Evolutionary conservation across 768 basidiomycete species (phyloP).

Genomic region (Glaciozyma martinii): DNA sequence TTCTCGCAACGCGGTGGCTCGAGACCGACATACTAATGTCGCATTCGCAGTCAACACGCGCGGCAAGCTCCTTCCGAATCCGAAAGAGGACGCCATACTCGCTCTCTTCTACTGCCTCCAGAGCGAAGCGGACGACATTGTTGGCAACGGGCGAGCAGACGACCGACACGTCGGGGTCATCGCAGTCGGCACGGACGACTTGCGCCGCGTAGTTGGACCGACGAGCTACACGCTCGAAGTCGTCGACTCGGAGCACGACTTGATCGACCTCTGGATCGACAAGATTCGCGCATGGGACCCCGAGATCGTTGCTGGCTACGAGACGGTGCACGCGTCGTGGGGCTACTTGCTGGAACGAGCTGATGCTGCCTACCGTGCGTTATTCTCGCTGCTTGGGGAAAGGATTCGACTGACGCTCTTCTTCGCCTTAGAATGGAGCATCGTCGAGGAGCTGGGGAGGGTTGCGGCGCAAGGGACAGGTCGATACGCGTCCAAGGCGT

Average conservation of each 20-base stretch:
- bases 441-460: constrained; percentile 65
- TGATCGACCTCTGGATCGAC: constrained; percentile 69
- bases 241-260: constrained; percentile 62
- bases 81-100: constrained; percentile 56
- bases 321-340: constrained; percentile 80
- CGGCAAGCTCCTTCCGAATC: constrained; percentile 53
- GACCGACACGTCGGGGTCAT: constrained; percentile 49
- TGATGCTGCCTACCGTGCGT: constrained; percentile 28
- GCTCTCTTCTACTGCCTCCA: constrained; percentile 70
- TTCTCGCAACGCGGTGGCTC: not conserved
- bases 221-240: constrained; percentile 44
- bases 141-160: constrained; percentile 36
- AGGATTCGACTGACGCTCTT: not conserved
- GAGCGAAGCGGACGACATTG: constrained; percentile 44
- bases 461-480: constrained; percentile 46
- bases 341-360: constrained; percentile 74
- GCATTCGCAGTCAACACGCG: constrained; percentile 40
- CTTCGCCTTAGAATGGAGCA: constrained; percentile 55
- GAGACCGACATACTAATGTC: not conserved
- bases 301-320: constrained; percentile 87
- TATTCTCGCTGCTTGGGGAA: no score
- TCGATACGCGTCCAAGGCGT: constrained; percentile 27
- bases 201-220: constrained; percentile 19
- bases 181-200: constrained; percentile 42
- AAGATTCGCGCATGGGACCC: constrained; percentile 69